A percentile compares a stretch with the other conserved stretches of the same genome.
phyloP scores from a whole-genome alignment of 352 stramenopile genomes.

The Globisporangium canariense region DNA sequence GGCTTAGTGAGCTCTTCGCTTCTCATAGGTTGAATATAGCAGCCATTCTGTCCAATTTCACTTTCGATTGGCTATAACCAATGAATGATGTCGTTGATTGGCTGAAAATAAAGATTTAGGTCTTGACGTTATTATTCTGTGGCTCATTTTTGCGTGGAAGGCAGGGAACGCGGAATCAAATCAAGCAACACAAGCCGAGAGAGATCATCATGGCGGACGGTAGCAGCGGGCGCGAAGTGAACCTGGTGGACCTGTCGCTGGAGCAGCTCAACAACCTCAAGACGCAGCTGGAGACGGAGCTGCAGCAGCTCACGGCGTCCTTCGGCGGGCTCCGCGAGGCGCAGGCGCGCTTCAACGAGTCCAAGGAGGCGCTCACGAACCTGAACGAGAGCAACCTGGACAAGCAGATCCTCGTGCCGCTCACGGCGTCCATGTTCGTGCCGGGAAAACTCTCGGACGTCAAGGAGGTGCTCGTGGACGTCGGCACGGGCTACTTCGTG shows the following conservation, averaged over 20 bases:
- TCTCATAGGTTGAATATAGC: slow-evolving; percentile 8
- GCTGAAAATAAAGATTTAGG: not conserved
- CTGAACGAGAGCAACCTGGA: slow-evolving; percentile 57
- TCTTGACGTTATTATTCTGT: not conserved
- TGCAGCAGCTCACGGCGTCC: slow-evolving; percentile 70
- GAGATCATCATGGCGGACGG: slow-evolving; percentile 36
- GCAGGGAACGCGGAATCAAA: not conserved
- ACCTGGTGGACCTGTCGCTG: slow-evolving; percentile 86
- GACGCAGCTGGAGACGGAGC: slow-evolving; percentile 82
- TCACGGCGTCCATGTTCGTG: slow-evolving; percentile 95
- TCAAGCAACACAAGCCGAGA: not conserved
- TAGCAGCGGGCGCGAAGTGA: slow-evolving; percentile 43
- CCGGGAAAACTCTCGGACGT: slow-evolving; percentile 86
- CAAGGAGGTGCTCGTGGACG: slow-evolving; percentile 89
- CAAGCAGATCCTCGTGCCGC: slow-evolving; percentile 91
- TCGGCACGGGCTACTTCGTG: slow-evolving; percentile 95
- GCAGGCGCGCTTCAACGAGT: slow-evolving; percentile 76
- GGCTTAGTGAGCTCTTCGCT: not conserved
- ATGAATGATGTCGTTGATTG: not conserved
- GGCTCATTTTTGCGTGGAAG: slow-evolving; percentile 10
- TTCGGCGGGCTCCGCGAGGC: slow-evolving; percentile 72
- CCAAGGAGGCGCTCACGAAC: slow-evolving; percentile 62
- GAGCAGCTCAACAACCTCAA: slow-evolving; percentile 93
- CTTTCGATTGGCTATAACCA: not conserved
- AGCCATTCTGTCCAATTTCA: not conserved